Evolutionary conservation across 495 filamentous ascomycete genomes (phyloP).

Genomic region (Podospora comata): DNA sequence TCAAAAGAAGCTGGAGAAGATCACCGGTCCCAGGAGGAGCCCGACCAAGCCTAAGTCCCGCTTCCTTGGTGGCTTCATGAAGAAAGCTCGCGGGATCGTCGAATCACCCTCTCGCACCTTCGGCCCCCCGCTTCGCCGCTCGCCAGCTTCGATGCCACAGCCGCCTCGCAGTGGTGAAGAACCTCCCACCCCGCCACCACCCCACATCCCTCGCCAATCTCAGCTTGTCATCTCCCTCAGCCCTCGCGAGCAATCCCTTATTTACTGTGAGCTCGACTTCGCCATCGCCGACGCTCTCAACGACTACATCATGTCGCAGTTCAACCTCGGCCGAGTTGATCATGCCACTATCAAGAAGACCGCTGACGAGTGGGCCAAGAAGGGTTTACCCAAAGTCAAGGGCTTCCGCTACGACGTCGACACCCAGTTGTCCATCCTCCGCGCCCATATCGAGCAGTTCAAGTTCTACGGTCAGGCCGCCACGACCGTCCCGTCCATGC

Average conservation of each 20-base stretch:
- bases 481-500: neutral
- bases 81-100: neutral
- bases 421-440: conserved; percentile 2
- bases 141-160: neutral
- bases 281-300: neutral
- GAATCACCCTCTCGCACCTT: neutral
- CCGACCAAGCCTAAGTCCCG: neutral
- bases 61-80: neutral
- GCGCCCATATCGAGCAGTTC: neutral
- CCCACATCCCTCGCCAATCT: neutral
- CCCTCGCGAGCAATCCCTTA: neutral
- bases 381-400: neutral
- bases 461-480: neutral
- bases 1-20: neutral
- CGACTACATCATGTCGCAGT: neutral
- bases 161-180: neutral
- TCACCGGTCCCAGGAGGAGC: neutral
- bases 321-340: neutral
- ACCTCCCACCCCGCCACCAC: neutral
- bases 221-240: neutral
- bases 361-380: neutral
- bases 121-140: neutral
- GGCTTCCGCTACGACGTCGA: conserved; percentile 1
- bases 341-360: neutral
- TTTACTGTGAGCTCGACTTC: neutral